Evolutionary conservation across 202 grass and related monocot species (phyloP), one percentile per base, ranked within the genome.

Genomic region (Setaria italica): DNA sequence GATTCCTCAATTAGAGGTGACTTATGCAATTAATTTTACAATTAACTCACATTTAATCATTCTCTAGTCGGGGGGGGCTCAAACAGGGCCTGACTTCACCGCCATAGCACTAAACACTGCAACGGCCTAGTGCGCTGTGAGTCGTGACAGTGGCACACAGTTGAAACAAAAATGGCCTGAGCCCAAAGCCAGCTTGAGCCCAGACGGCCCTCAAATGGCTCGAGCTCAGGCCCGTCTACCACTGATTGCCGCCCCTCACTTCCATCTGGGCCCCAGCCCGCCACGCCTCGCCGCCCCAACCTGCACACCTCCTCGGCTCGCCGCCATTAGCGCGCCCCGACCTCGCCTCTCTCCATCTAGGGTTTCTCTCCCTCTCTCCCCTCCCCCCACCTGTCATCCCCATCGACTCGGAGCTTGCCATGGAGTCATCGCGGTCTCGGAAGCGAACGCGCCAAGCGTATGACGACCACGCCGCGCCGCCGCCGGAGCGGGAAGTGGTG

Each of bases 381-480:
- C 58, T 58, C 81, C 78, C 15, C 30, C 67, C 14, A 41, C 33
- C 50, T 71, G 42, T 46, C 67, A 7, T 43, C 79, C 64, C 75
- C 9, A 84, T 69, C 80, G 84, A 83, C 46, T 80, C 68, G 68
- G 69, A 83, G 83, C 48, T 74, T 54, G 49, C 65, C 75, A 98
- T 95, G 95, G 95, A 90, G 59, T 85, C 78, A 11, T 87, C 78
- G 74, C 83, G 89, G 86, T 87, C 88, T 37, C 88, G 91, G 70
- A 98, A 98, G 87, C 85, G 95, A 63, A 77, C 86, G 45, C 91
- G 92, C 80, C 90, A 92, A 43, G 81, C 75, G 11, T 86, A 53
- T 67, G 85, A 90, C 79, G 66, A 50, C 54, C 67, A 41, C 64
- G 79, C 58, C 62, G 79, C 78, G 37, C 83, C 78, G 15, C 87